Conservation (phyloP, 83 land plant genomes). For the Picea abies region DNA sequence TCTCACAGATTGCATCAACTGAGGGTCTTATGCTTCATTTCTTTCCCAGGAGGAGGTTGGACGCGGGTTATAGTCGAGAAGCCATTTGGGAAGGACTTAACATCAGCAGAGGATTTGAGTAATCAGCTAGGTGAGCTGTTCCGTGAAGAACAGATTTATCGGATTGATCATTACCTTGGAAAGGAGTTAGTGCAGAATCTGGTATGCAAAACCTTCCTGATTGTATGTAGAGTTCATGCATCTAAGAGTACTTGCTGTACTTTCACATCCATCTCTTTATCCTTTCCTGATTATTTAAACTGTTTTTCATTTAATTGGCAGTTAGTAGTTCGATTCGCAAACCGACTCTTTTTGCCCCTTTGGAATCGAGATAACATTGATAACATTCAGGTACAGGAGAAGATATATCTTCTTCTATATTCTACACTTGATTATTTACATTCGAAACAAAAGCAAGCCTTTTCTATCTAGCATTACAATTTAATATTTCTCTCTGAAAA, state of each 20-base stretch:
- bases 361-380: slow-evolving; percentile 99
- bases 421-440: neutral
- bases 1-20: slow-evolving; percentile 28
- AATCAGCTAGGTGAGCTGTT: slow-evolving; percentile 87
- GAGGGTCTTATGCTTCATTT: neutral
- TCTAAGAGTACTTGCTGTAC: neutral
- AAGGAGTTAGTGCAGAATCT: slow-evolving; percentile 95
- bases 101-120: slow-evolving; percentile 80
- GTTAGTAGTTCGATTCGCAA: slow-evolving; percentile 98
- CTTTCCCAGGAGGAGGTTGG: slow-evolving; percentile 80
- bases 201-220: slow-evolving; percentile 39
- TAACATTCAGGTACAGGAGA: slow-evolving; percentile 76
- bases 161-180: slow-evolving; percentile 97
- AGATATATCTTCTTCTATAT: neutral
- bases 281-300: slow-evolving; percentile 10
- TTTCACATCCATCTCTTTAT: slow-evolving; percentile 8
- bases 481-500: neutral
- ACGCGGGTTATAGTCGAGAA: slow-evolving; percentile 94
- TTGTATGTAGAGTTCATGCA: neutral
- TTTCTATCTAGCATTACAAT: neutral
- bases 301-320: slow-evolving; percentile 27
- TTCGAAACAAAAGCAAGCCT: neutral
- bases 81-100: slow-evolving; percentile 96
- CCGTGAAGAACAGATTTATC: slow-evolving; percentile 86
- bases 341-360: slow-evolving; percentile 91